Evolutionary conservation across 148 eudicot species (phyloP).

Genomic region (Chenopodium berlandieri): DNA sequence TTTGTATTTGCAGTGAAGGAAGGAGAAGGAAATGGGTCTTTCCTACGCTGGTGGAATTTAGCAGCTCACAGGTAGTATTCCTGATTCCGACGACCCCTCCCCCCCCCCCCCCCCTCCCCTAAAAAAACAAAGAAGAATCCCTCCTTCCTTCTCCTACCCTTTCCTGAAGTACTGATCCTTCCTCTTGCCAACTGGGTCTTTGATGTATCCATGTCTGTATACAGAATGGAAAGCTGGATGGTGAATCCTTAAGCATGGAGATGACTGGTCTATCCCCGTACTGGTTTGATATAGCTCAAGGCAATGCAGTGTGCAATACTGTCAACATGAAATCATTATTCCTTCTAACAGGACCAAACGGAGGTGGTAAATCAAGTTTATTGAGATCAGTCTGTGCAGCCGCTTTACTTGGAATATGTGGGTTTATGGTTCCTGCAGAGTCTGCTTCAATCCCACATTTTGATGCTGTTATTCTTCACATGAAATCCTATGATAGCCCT

Average conservation of each 20-base stretch:
- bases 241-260: constrained; percentile 54
- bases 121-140: no score
- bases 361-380: constrained; percentile 97
- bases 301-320: constrained; percentile 70
- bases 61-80: constrained; percentile 47
- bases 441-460: constrained; percentile 89
- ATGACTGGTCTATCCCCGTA: constrained; percentile 79
- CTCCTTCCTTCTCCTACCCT: not conserved
- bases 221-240: constrained; percentile 43
- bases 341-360: constrained; percentile 95
- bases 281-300: constrained; percentile 89
- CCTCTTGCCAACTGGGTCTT: constrained; percentile 2
- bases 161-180: not conserved
- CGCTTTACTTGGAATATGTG: constrained; percentile 91
- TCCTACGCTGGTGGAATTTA: constrained; percentile 62
- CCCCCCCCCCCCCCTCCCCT: not conserved
- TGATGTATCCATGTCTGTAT: constrained; percentile 9
- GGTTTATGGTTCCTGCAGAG: constrained; percentile 94
- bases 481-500: constrained; percentile 99
- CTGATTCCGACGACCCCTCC: not conserved
- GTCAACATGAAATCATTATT: constrained; percentile 81
- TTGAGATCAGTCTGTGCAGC: constrained; percentile 93
- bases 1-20: constrained; percentile 73
- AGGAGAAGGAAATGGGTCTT: constrained; percentile 96
- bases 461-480: constrained; percentile 87